Percentiles rank a stretch among this genome's conserved stretches.
phyloP scores from a whole-genome alignment of 2,329 filamentous ascomycete species.

The Fusarium subtropicale region DNA sequence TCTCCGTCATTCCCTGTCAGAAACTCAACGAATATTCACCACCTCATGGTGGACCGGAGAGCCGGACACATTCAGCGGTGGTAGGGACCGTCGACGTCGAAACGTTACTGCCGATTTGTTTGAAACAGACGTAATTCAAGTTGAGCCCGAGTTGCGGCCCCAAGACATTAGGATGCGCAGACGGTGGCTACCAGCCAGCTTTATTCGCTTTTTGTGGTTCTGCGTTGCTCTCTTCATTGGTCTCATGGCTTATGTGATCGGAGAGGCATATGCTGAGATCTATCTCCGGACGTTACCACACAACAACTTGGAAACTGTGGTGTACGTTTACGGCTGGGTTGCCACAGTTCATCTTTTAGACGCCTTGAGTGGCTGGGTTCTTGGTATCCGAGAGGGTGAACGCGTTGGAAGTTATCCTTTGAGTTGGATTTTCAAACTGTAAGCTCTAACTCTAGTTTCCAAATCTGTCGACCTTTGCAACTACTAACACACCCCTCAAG shows the following conservation, averaged over 20 bases:
- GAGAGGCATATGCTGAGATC: conserved; percentile 76
- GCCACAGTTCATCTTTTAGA: conserved; percentile 74
- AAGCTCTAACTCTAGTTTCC: conserved; percentile 52
- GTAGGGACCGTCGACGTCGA: conserved; percentile 57
- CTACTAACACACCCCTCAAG: conserved; percentile 50
- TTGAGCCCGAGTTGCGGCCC: conserved; percentile 42
- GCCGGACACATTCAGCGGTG: conserved; percentile 58
- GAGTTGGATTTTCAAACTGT: conserved; percentile 78
- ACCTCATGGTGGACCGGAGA: conserved; percentile 74
- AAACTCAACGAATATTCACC: conserved; percentile 75
- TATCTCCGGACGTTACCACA: conserved; percentile 75
- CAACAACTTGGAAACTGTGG: conserved; percentile 72
- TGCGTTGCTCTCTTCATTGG: conserved; percentile 72
- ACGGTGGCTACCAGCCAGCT: conserved; percentile 72
- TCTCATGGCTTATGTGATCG: conserved; percentile 73
- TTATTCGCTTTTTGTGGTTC: conserved; percentile 77
- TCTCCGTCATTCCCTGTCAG: conserved; percentile 70
- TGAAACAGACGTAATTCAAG: conserved; percentile 52
- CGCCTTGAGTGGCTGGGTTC: conserved; percentile 73
- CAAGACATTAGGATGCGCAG: conserved; percentile 58
- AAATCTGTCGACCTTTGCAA: neutral
- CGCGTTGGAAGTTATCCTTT: conserved; percentile 76
- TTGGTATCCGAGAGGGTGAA: conserved; percentile 73
- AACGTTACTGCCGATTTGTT: conserved; percentile 53
- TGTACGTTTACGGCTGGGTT: conserved; percentile 79